Percentiles rank a stretch among this genome's conserved stretches.
Conservation (phyloP, 2,329 filamentous ascomycete species). For the Arthrobotrys iridis region DNA sequence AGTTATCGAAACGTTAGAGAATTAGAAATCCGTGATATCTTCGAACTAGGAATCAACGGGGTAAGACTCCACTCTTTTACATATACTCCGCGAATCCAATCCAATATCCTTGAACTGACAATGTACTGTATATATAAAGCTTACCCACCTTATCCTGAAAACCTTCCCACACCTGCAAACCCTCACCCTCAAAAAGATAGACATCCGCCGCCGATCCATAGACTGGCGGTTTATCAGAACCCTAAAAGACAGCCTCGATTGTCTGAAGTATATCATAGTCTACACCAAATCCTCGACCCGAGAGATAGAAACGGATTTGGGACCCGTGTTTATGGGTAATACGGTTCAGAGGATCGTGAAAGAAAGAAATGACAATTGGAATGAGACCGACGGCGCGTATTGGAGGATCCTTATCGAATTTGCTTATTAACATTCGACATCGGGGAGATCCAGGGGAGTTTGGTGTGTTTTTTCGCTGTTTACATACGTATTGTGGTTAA, state of each 20-base stretch:
- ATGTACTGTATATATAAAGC: too few species aligned
- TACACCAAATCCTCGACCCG: not conserved
- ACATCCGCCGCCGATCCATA: not conserved
- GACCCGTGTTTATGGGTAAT: not conserved
- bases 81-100: not conserved
- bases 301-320: not conserved
- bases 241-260: not conserved
- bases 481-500: too few species aligned
- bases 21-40: not conserved
- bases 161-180: not conserved
- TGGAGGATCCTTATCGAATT: not conserved
- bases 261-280: not conserved
- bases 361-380: not conserved
- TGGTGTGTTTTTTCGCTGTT: too few species aligned
- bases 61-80: not conserved
- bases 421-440: constrained; percentile 1
- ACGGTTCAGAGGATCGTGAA: not conserved
- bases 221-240: not conserved
- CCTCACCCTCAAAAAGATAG: constrained; percentile 3
- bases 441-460: too few species aligned
- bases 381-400: not conserved
- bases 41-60: not conserved
- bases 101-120: too few species aligned
- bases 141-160: not conserved
- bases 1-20: not conserved